phyloP scores from a whole-genome alignment of 352 stramenopile genomes.

The Phytophthora megakarya region DNA sequence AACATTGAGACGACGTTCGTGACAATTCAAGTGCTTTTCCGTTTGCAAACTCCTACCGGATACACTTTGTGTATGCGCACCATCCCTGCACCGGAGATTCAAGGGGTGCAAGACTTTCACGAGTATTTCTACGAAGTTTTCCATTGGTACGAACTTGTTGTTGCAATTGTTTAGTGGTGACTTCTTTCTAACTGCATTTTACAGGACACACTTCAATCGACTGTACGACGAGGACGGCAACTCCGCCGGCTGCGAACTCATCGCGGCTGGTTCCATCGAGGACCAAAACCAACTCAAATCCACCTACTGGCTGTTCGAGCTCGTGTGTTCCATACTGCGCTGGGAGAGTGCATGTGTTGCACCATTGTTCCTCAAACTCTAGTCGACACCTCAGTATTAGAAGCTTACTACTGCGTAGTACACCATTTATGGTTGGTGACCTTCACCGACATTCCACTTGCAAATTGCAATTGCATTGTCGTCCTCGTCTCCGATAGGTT shows the following conservation, averaged over 20 bases:
- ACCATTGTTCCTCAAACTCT: constrained; percentile 57
- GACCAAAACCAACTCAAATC: constrained; percentile 50
- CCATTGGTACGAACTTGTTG: constrained; percentile 46
- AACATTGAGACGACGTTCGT: constrained; percentile 57
- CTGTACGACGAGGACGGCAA: constrained; percentile 48
- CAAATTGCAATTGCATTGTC: constrained; percentile 1
- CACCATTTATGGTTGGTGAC: constrained; percentile 24
- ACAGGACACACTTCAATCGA: constrained; percentile 70
- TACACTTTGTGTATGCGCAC: constrained; percentile 72
- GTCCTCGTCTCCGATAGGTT: not conserved
- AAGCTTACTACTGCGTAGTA: constrained; percentile 32
- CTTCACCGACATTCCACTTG: constrained; percentile 10
- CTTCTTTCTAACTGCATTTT: constrained; percentile 15
- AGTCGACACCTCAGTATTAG: constrained; percentile 20
- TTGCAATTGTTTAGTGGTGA: not conserved
- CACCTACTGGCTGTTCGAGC: constrained; percentile 69
- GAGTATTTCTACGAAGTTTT: constrained; percentile 72
- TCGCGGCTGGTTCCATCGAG: constrained; percentile 52
- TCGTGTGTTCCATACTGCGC: constrained; percentile 66
- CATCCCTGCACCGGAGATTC: constrained; percentile 62
- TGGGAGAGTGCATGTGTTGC: constrained; percentile 62
- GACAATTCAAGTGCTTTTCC: constrained; percentile 66
- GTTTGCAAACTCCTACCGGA: constrained; percentile 58
- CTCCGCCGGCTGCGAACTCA: constrained; percentile 53
- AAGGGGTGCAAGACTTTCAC: constrained; percentile 40